phyloP scores from a whole-genome alignment of 441 rosid species.

The Viola pubescens region DNA sequence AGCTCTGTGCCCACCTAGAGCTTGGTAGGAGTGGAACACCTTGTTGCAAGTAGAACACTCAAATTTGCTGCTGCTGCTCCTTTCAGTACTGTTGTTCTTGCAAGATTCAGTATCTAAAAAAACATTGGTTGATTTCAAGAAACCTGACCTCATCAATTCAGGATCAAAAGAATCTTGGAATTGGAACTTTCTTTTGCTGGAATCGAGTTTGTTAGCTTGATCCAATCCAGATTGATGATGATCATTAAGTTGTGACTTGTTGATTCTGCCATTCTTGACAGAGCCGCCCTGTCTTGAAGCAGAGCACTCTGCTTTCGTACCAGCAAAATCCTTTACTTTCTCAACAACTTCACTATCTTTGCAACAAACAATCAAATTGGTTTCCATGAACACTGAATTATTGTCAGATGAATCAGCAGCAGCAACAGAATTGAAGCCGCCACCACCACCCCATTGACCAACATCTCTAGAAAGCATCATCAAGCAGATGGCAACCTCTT shows the following conservation, averaged over 20 bases:
- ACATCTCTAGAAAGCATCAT: slow-evolving; percentile 49
- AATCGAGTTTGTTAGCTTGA: slow-evolving; percentile 13
- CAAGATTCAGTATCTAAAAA: slow-evolving; percentile 14
- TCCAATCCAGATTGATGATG: slow-evolving; percentile 16
- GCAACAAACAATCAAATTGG: slow-evolving; percentile 12
- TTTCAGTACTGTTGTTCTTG: slow-evolving; percentile 14
- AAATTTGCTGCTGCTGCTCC: slow-evolving; percentile 32
- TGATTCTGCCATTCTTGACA: slow-evolving; percentile 8
- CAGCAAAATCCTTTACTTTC: slow-evolving; percentile 13
- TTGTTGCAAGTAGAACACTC: slow-evolving; percentile 52
- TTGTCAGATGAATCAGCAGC: slow-evolving; percentile 31
- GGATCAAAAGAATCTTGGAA: slow-evolving; percentile 15
- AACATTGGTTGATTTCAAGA: slow-evolving; percentile 5
- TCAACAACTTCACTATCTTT: slow-evolving; percentile 9
- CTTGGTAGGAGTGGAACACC: slow-evolving; percentile 56
- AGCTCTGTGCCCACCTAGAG: slow-evolving; percentile 59
- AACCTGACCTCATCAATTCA: slow-evolving; percentile 19
- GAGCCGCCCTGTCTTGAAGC: slow-evolving; percentile 14
- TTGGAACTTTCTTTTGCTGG: slow-evolving; percentile 25
- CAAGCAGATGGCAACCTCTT: slow-evolving; percentile 54
- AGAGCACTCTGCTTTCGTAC: slow-evolving; percentile 11
- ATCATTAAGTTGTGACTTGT: slow-evolving; percentile 12
- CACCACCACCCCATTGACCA: slow-evolving; percentile 17
- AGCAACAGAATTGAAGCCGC: slow-evolving; percentile 20
- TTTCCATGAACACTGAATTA: slow-evolving; percentile 22